Evolutionary conservation across 495 filamentous ascomycete species (phyloP).

Genomic region (Penicillium egyptiacum): DNA sequence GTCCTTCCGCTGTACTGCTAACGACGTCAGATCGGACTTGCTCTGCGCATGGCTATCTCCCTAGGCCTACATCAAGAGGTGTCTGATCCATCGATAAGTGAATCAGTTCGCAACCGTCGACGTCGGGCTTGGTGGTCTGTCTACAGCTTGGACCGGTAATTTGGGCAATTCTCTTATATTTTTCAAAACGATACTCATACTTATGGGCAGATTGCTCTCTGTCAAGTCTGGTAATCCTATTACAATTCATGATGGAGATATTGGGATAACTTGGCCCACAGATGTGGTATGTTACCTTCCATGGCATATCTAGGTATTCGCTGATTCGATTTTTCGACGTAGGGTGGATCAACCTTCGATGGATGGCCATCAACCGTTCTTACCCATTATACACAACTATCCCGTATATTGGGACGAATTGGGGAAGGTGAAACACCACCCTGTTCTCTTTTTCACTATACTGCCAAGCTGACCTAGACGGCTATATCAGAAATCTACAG

Average conservation of each 20-base stretch:
- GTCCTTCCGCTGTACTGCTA: background rate
- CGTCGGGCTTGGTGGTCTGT: conserved; percentile 55
- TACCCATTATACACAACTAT: conserved; percentile 47
- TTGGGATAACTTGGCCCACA: conserved; percentile 43
- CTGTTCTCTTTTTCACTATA: background rate
- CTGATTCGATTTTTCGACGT: conserved; percentile 8
- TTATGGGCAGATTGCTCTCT: conserved; percentile 34
- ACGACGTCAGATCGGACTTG: conserved; percentile 43
- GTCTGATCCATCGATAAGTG: conserved; percentile 30
- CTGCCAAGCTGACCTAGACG: background rate
- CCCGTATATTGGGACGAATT: conserved; percentile 46
- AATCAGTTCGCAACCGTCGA: conserved; percentile 43
- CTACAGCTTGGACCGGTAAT: conserved; percentile 48
- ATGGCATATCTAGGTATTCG: conserved; percentile 5
- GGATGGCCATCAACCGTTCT: conserved; percentile 49
- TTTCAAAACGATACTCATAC: background rate
- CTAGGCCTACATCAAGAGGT: conserved; percentile 53
- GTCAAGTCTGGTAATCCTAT: conserved; percentile 53
- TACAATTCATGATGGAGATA: conserved; percentile 52
- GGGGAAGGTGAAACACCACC: conserved; percentile 30
- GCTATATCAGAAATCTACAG: conserved; percentile 43
- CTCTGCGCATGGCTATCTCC: conserved; percentile 52
- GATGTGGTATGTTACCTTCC: conserved; percentile 21
- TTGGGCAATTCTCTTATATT: background rate
- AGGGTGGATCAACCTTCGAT: conserved; percentile 29